These are phyloP conservation scores for Hypoxylon intermedium DNA, from an alignment of 495 filamentous ascomycete species.

Conservation along the genomic window DNA sequence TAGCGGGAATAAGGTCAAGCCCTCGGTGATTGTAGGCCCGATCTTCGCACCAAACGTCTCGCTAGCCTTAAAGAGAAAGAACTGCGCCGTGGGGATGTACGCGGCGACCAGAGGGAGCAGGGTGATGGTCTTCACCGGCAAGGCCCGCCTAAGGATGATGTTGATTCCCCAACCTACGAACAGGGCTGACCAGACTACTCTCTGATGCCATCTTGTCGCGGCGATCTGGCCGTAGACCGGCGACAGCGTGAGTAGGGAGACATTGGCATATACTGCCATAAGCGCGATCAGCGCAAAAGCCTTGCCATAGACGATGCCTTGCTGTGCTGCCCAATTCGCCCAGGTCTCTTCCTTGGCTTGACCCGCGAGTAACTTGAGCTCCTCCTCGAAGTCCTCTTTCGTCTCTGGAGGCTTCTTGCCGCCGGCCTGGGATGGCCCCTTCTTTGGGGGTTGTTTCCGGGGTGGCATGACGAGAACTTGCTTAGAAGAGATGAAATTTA, in stretches of 20 bases:
- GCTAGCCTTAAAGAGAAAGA: slow-evolving; percentile 69
- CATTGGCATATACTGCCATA: slow-evolving; percentile 74
- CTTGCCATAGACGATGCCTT: slow-evolving; percentile 51
- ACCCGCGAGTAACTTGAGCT: slow-evolving; percentile 56
- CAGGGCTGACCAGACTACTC: slow-evolving; percentile 67
- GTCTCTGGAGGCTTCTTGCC: slow-evolving; percentile 43
- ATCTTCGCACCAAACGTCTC: slow-evolving; percentile 66
- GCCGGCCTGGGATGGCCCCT: slow-evolving; percentile 22
- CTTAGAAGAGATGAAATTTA: neutral
- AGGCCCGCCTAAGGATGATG: slow-evolving; percentile 52
- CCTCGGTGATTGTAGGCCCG: slow-evolving; percentile 79
- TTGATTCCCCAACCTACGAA: slow-evolving; percentile 69
- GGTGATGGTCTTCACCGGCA: slow-evolving; percentile 50
- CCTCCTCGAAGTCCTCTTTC: slow-evolving; percentile 58
- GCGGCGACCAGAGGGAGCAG: slow-evolving; percentile 72
- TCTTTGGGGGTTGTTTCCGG: slow-evolving; percentile 34
- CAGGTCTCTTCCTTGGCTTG: slow-evolving; percentile 59
- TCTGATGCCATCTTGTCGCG: slow-evolving; percentile 71
- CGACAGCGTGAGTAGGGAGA: slow-evolving; percentile 76
- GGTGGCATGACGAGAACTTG: slow-evolving; percentile 37
- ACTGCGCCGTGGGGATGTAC: slow-evolving; percentile 76
- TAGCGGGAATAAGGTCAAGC: slow-evolving; percentile 73
- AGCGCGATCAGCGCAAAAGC: slow-evolving; percentile 63
- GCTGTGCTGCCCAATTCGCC: slow-evolving; percentile 42
- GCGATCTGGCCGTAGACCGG: slow-evolving; percentile 88